Conservation (phyloP, 176 grass and related monocot genomes). For the Rhynchospora tenuis region DNA sequence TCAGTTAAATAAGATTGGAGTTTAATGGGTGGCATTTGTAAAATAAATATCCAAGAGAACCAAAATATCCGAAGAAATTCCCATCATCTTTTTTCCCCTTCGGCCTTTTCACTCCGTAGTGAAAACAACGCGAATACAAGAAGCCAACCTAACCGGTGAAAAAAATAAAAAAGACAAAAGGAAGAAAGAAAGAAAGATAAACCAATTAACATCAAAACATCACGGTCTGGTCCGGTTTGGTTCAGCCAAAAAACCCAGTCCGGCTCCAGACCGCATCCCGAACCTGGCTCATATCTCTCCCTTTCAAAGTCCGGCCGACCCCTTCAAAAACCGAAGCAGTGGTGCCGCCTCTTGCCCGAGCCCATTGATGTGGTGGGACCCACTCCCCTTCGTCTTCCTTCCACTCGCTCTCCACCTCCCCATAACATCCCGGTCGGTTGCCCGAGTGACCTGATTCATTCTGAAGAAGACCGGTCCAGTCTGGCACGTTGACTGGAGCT, state of each 20-base stretch:
- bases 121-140: neutral
- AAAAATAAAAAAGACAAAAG: neutral
- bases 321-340: constrained; percentile 33
- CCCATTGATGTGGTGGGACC: constrained; percentile 34
- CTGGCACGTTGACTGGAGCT: constrained; percentile 22
- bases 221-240: neutral
- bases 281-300: constrained; percentile 34
- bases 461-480: constrained; percentile 6
- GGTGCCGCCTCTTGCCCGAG: constrained; percentile 16
- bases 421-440: neutral
- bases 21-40: neutral
- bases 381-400: constrained; percentile 13
- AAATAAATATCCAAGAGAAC: neutral
- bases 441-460: neutral
- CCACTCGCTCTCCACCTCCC: neutral
- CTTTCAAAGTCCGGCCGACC: constrained; percentile 36
- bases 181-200: too few species aligned
- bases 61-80: neutral
- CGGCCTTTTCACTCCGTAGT: neutral
- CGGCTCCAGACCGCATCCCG: constrained; percentile 34
- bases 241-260: constrained; percentile 32
- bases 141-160: neutral
- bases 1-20: neutral
- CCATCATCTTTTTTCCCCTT: neutral
- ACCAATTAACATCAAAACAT: neutral